A percentile compares a stretch with the other conserved stretches of the same genome.
phyloP scores from a whole-genome alignment of 148 eudicot species.

The Fallopia convolvulus region DNA sequence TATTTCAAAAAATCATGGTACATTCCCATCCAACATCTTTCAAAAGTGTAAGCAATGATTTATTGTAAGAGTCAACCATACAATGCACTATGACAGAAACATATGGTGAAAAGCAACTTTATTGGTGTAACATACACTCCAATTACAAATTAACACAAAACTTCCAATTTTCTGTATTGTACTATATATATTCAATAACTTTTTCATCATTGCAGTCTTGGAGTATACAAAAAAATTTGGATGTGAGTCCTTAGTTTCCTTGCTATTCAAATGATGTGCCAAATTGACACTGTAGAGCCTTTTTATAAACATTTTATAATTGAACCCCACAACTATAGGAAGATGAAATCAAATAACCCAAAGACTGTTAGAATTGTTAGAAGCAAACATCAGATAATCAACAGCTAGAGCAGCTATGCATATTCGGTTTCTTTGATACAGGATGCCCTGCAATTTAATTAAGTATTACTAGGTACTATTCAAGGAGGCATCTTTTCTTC shows the following conservation, averaged over 20 bases:
- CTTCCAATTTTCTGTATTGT: background rate
- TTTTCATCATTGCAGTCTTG: background rate
- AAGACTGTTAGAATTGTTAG: background rate
- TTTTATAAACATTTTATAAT: background rate
- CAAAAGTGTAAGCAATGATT: background rate
- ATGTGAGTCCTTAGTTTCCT: background rate
- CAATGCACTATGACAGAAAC: background rate
- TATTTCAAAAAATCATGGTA: background rate
- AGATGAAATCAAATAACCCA: background rate
- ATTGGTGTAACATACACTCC: background rate
- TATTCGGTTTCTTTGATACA: background rate
- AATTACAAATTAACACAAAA: background rate
- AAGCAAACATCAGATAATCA: background rate
- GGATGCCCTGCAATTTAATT: background rate
- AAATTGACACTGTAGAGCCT: background rate
- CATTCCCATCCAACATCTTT: background rate
- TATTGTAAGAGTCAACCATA: background rate
- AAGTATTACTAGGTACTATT: background rate
- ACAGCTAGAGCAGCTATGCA: slow-evolving; percentile 2
- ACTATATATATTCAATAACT: background rate
- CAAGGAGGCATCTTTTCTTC: background rate
- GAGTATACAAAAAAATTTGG: background rate
- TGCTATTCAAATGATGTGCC: background rate
- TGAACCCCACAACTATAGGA: background rate
- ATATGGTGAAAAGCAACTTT: background rate